A percentile compares a stretch with the other conserved stretches of the same genome.
These are phyloP conservation scores for Gossypium schwendimanii DNA, from an alignment of 441 rosid genomes.

Conservation along the genomic window DNA sequence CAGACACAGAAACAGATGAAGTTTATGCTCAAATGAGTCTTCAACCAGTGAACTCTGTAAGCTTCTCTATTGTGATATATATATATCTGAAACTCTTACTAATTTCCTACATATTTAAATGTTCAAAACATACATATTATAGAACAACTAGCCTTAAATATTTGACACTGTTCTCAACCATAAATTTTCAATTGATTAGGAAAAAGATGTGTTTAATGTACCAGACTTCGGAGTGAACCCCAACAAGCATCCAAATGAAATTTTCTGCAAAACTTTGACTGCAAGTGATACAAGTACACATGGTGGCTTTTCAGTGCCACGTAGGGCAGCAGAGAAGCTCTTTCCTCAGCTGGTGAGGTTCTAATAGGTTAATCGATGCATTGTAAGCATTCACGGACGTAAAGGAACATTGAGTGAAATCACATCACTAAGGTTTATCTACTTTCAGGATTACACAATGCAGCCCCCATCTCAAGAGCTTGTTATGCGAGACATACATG, in stretches of 20 bases:
- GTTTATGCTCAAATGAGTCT: slow-evolving; percentile 94
- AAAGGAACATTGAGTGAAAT: background rate
- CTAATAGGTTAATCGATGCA: background rate
- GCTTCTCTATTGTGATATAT: slow-evolving; percentile 20
- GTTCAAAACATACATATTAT: background rate
- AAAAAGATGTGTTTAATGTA: slow-evolving; percentile 77
- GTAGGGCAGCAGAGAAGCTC: slow-evolving; percentile 98
- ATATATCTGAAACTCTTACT: background rate
- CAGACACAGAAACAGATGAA: slow-evolving; percentile 89
- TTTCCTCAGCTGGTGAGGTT: slow-evolving; percentile 74
- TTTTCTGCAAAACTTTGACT: slow-evolving; percentile 87
- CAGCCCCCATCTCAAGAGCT: slow-evolving; percentile 97
- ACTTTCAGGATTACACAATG: slow-evolving; percentile 67
- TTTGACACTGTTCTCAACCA: background rate
- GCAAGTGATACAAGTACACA: slow-evolving; percentile 97
- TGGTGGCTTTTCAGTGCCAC: slow-evolving; percentile 97
- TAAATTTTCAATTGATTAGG: slow-evolving; percentile 34
- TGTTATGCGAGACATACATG: slow-evolving; percentile 83
- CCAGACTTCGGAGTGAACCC: slow-evolving; percentile 78
- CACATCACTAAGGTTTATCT: background rate
- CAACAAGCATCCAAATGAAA: slow-evolving; percentile 82
- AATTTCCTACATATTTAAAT: background rate
- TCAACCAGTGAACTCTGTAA: slow-evolving; percentile 82
- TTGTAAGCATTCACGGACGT: background rate
- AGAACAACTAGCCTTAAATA: background rate